phyloP scores from a whole-genome alignment of 306 rosid species.

The Comarum palustre region DNA sequence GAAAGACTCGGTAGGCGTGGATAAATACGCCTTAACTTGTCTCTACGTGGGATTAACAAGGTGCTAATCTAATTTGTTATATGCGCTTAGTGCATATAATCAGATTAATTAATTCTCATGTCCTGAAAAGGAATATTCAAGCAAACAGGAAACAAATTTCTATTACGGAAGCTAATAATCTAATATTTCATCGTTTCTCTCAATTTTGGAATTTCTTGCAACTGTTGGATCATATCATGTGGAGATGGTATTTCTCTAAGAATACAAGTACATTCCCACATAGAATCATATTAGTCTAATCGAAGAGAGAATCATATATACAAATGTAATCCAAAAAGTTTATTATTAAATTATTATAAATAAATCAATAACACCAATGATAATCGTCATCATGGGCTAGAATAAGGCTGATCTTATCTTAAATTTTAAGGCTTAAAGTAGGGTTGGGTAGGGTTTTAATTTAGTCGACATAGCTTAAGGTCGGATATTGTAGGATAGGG shows the following conservation, averaged over 20 bases:
- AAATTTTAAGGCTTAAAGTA: too few relatives aligned
- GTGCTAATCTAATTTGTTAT: not conserved
- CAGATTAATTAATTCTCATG: constrained; percentile 1
- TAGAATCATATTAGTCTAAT: not conserved
- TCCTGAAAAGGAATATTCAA: constrained; percentile 12
- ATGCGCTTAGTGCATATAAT: constrained; percentile 7
- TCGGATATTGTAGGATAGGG: too few relatives aligned
- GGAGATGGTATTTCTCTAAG: not conserved
- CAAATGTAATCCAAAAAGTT: not conserved
- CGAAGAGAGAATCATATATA: not conserved
- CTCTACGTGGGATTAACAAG: constrained; percentile 16
- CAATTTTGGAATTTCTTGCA: not conserved
- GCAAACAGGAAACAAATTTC: constrained; percentile 6
- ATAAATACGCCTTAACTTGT: constrained; percentile 14
- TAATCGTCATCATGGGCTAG: too few relatives aligned
- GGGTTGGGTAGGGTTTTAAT: too few relatives aligned
- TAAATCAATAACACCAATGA: too few relatives aligned
- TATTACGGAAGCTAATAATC: not conserved
- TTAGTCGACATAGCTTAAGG: too few relatives aligned
- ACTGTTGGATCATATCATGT: not conserved
- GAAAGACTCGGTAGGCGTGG: constrained; percentile 2
- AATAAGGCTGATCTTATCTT: too few relatives aligned
- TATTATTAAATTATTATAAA: not conserved
- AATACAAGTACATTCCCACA: not conserved
- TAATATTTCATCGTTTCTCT: constrained; percentile 1